Evolutionary conservation across 345 rosid genomes (phyloP).

Genomic region (Zanthoxylum bungeanum): DNA sequence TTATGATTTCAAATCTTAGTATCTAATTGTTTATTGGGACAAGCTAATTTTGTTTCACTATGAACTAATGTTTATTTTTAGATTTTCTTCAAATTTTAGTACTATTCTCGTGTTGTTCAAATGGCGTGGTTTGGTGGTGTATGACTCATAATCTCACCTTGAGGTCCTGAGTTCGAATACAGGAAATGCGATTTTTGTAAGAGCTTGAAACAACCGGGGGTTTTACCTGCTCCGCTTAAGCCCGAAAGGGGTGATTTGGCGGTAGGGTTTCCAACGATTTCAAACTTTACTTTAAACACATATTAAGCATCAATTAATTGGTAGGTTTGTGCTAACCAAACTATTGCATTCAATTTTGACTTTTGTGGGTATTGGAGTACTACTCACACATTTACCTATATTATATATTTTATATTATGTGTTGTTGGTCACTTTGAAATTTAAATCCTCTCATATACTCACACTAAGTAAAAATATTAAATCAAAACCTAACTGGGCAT

Average conservation of each 20-base stretch:
- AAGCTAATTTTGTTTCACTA: too few species aligned
- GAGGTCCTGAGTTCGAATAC: too few species aligned
- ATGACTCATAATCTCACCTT: too few species aligned
- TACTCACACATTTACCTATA: not conserved
- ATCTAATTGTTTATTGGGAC: too few species aligned
- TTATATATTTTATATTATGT: not conserved
- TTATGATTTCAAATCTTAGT: too few species aligned
- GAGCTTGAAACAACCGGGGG: too few species aligned
- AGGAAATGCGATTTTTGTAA: too few species aligned
- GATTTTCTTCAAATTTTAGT: not conserved
- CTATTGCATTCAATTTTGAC: constrained; percentile 7
- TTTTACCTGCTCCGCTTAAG: too few species aligned
- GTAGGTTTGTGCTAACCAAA: not conserved
- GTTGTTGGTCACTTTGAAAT: not conserved
- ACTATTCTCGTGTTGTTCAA: not conserved
- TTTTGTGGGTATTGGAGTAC: not conserved
- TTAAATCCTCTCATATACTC: not conserved
- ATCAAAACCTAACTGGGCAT: not conserved
- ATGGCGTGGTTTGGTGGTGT: too few species aligned
- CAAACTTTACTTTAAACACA: not conserved
- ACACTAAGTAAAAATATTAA: not conserved
- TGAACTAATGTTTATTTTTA: too few species aligned
- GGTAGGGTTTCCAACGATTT: too few species aligned
- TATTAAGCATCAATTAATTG: not conserved
- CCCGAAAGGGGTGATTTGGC: too few species aligned